Percentiles rank a stretch among this genome's conserved stretches.
These are phyloP conservation scores for Penicillium atrosanguineum DNA, from an alignment of 495 filamentous ascomycete genomes.

Conservation along the genomic window DNA sequence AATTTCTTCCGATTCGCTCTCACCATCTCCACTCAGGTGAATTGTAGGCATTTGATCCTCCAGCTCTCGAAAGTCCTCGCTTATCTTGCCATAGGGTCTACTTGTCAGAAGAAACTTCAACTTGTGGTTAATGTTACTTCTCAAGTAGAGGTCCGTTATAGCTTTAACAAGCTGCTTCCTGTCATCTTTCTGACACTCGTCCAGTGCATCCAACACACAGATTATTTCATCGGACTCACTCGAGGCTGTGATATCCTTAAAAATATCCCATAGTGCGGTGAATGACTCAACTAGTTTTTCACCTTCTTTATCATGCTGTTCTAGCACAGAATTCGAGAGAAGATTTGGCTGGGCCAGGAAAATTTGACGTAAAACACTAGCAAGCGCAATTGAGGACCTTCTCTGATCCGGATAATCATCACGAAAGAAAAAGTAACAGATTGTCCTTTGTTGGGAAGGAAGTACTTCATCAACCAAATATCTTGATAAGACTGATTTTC, in stretches of 20 bases:
- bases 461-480: constrained; percentile 3
- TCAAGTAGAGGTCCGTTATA: neutral
- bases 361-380: constrained; percentile 48
- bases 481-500: constrained; percentile 6
- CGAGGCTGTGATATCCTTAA: neutral
- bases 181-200: neutral
- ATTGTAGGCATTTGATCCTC: neutral
- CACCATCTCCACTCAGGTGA: neutral
- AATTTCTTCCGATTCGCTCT: neutral
- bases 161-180: neutral
- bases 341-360: constrained; percentile 33
- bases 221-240: neutral
- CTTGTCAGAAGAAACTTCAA: neutral
- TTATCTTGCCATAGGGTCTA: neutral
- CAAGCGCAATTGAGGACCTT: constrained; percentile 35
- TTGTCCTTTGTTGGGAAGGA: neutral
- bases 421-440: constrained; percentile 61
- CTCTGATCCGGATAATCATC: constrained; percentile 48
- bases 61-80: neutral
- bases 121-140: neutral
- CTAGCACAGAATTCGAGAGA: constrained; percentile 1
- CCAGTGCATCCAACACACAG: neutral
- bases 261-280: neutral
- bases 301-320: no score
- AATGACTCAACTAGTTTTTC: no score